Evolutionary conservation across 768 basidiomycete species (phyloP).

Genomic region (Leccinum subgranulosum): DNA sequence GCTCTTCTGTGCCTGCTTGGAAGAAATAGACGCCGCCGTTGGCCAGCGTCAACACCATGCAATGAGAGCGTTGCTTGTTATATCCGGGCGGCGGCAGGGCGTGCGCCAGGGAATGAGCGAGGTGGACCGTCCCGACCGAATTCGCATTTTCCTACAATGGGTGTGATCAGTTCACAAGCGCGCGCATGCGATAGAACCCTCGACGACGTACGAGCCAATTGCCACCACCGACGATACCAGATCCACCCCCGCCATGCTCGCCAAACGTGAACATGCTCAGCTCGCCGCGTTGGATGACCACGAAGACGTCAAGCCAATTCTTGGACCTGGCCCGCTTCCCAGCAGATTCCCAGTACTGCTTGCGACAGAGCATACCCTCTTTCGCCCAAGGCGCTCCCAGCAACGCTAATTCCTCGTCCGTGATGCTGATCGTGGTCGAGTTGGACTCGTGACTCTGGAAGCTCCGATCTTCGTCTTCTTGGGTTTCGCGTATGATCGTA

Average conservation of each 20-base stretch:
- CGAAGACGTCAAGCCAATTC: constrained; percentile 91
- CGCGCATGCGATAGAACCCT: not conserved
- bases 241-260: constrained; percentile 56
- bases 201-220: constrained; percentile 88
- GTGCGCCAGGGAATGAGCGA: constrained; percentile 87
- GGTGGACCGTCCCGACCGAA: constrained; percentile 74
- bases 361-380: constrained; percentile 93
- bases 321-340: constrained; percentile 87
- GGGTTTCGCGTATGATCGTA: constrained; percentile 92
- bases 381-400: constrained; percentile 99
- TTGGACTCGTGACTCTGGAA: constrained; percentile 58
- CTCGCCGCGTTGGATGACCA: constrained; percentile 93
- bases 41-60: constrained; percentile 89
- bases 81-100: constrained; percentile 90
- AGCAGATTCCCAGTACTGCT: constrained; percentile 88
- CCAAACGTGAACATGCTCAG: constrained; percentile 96
- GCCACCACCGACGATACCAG: constrained; percentile 83
- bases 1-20: constrained; percentile 97
- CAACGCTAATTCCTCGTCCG: constrained; percentile 92
- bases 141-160: constrained; percentile 77
- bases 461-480: constrained; percentile 81
- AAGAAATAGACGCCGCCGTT: constrained; percentile 95
- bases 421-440: constrained; percentile 79
- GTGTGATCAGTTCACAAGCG: constrained; percentile 5
- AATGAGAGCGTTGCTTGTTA: constrained; percentile 85